Percentiles rank a stretch among this genome's conserved stretches.
phyloP scores from a whole-genome alignment of 768 basidiomycete genomes.

The Mycena crocata region DNA sequence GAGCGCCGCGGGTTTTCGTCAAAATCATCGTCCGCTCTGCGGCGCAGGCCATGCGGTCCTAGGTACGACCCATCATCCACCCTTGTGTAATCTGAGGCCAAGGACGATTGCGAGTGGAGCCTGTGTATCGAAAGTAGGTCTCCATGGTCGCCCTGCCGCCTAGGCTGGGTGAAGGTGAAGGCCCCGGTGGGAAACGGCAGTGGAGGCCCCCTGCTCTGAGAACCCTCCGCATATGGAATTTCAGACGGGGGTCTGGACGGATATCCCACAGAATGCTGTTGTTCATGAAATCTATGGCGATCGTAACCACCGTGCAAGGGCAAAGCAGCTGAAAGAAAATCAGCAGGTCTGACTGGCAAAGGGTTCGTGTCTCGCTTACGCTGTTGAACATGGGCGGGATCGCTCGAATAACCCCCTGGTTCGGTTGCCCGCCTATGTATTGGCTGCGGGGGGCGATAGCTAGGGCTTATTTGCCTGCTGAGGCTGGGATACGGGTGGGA shows the following conservation, averaged over 20 bases:
- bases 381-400: background rate
- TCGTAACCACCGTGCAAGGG: slow-evolving; percentile 20
- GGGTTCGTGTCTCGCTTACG: slow-evolving; percentile 8
- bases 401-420: slow-evolving; percentile 24
- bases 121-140: slow-evolving; percentile 23
- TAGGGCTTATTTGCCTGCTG: slow-evolving; percentile 16
- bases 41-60: background rate
- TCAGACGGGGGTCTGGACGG: slow-evolving; percentile 6
- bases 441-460: slow-evolving; percentile 20
- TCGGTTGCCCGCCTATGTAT: slow-evolving; percentile 29
- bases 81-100: slow-evolving; percentile 8
- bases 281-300: slow-evolving; percentile 13
- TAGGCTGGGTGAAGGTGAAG: no score
- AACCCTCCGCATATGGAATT: slow-evolving; percentile 5
- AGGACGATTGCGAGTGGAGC: slow-evolving; percentile 23
- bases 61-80: slow-evolving; percentile 15
- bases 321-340: slow-evolving; percentile 13
- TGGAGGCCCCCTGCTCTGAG: slow-evolving; percentile 13
- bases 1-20: slow-evolving; percentile 42
- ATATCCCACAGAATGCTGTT: slow-evolving; percentile 2
- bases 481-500: slow-evolving; percentile 30
- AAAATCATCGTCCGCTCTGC: slow-evolving; percentile 31
- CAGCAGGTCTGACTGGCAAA: background rate
- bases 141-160: slow-evolving; percentile 19
- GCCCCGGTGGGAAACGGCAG: no score